Conservation (phyloP, 2,329 filamentous ascomycete genomes). For the Trichoderma atrobrunneum region DNA sequence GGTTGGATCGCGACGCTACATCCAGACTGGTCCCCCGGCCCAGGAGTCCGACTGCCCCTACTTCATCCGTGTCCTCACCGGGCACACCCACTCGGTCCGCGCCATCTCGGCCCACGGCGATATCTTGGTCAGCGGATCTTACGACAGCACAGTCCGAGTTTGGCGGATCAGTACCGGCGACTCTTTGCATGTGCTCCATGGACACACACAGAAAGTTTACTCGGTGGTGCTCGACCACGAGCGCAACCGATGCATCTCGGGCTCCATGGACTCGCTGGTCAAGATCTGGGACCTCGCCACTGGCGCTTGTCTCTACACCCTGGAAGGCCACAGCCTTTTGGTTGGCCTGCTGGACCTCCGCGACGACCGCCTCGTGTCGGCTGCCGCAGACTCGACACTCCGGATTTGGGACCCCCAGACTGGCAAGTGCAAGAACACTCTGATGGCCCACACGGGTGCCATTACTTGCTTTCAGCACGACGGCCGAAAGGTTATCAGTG, state of each 20-base stretch:
- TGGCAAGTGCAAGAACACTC: slow-evolving; percentile 82
- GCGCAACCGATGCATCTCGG: slow-evolving; percentile 93
- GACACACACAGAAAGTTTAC: slow-evolving; percentile 92
- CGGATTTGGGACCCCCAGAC: slow-evolving; percentile 96
- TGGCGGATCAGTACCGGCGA: slow-evolving; percentile 98
- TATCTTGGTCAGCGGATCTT: slow-evolving; percentile 94
- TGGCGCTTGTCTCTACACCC: slow-evolving; percentile 78
- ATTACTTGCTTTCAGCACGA: slow-evolving; percentile 99
- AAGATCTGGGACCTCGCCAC: slow-evolving; percentile 96
- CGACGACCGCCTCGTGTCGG: slow-evolving; percentile 87
- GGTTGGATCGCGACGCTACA: slow-evolving; percentile 71
- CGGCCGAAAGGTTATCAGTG: slow-evolving; percentile 92
- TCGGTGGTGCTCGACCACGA: slow-evolving; percentile 91
- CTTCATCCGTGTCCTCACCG: slow-evolving; percentile 81
- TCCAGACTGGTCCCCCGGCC: slow-evolving; percentile 72
- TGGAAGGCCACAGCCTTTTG: slow-evolving; percentile 89
- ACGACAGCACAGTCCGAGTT: slow-evolving; percentile 90
- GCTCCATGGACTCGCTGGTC: slow-evolving; percentile 96
- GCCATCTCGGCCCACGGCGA: slow-evolving; percentile 94
- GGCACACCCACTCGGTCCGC: slow-evolving; percentile 90
- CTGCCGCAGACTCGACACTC: slow-evolving; percentile 90
- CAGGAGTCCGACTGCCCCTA: slow-evolving; percentile 84
- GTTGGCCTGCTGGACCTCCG: slow-evolving; percentile 89
- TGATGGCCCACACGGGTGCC: slow-evolving; percentile 91
- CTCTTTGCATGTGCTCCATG: slow-evolving; percentile 75